These are phyloP conservation scores for Stagonosporopsis vannaccii DNA, from an alignment of 2,329 filamentous ascomycete species.

Conservation along the genomic window DNA sequence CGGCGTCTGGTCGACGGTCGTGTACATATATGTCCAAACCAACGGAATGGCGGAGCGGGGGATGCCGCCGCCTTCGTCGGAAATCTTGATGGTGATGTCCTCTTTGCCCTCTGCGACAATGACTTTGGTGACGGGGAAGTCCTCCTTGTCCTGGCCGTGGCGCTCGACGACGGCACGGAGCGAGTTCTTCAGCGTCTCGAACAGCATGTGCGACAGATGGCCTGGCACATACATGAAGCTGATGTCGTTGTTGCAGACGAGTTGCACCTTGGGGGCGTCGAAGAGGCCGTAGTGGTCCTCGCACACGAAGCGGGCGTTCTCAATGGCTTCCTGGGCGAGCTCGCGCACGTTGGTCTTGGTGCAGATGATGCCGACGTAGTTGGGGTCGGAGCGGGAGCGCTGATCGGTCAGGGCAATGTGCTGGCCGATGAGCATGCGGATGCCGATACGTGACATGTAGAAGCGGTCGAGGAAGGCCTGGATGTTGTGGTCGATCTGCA, in stretches of 20 bases:
- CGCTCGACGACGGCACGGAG: constrained; percentile 95
- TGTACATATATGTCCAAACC: constrained; percentile 99
- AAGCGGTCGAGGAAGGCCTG: constrained; percentile 98
- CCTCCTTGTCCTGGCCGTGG: constrained; percentile 92
- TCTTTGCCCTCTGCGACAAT: constrained; percentile 98
- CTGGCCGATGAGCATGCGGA: constrained; percentile 98
- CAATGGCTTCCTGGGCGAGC: constrained; percentile 94
- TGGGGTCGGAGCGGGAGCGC: constrained; percentile 84
- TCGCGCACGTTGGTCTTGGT: constrained; percentile 97
- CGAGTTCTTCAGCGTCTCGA: constrained; percentile 98
- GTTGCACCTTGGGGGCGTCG: constrained; percentile 93
- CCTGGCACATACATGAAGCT: constrained; percentile 99
- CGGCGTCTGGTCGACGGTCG: constrained; percentile 94
- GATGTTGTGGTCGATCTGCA: constrained; percentile 98
- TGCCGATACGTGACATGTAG: constrained; percentile 99
- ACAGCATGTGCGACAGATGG: constrained; percentile 99
- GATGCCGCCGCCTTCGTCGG: constrained; percentile 95
- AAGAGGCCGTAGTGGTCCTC: constrained; percentile 98
- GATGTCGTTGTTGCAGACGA: constrained; percentile 91
- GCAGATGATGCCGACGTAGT: constrained; percentile 98
- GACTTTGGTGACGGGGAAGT: constrained; percentile 95
- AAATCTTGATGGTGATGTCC: constrained; percentile 98
- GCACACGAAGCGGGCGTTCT: constrained; percentile 98
- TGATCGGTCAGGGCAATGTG: constrained; percentile 97
- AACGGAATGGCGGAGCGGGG: constrained; percentile 90